Evolutionary conservation across 179 eudicot genomes (phyloP).

Genomic region (Vitellaria paradoxa): DNA sequence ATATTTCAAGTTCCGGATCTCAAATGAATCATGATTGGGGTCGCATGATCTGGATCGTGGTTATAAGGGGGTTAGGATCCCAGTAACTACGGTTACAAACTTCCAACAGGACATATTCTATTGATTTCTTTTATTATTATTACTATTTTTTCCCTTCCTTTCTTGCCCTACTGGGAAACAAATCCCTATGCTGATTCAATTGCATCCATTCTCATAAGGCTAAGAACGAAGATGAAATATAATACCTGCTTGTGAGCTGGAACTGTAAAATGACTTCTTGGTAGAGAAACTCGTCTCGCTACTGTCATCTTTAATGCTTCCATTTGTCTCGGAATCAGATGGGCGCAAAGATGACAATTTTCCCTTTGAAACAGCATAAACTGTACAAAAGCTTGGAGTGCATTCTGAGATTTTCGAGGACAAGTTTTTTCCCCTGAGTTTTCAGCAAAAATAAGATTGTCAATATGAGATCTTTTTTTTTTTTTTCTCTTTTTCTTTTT

Average conservation of each 20-base stretch:
- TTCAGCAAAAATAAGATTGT: conserved; percentile 20
- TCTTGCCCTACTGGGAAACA: not conserved
- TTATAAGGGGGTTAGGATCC: too few relatives aligned
- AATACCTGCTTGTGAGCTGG: conserved; percentile 48
- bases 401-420: conserved; percentile 64
- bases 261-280: conserved; percentile 45
- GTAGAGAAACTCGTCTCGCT: conserved; percentile 52
- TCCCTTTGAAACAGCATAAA: conserved; percentile 79
- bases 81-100: not conserved
- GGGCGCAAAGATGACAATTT: conserved; percentile 77
- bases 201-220: not conserved
- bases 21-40: too few relatives aligned
- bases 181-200: not conserved
- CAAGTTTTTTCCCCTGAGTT: conserved; percentile 43
- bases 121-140: too few relatives aligned
- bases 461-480: too few relatives aligned
- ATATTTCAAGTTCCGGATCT: too few relatives aligned
- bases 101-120: too few relatives aligned
- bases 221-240: not conserved
- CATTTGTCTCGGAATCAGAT: conserved; percentile 43
- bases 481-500: too few relatives aligned
- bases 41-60: too few relatives aligned
- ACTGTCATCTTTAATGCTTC: conserved; percentile 33
- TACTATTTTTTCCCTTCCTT: not conserved
- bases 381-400: conserved; percentile 72